Base-by-base conservation (phyloP, 805 yeast species). In the Grigorovia transvaalensis region DNA sequence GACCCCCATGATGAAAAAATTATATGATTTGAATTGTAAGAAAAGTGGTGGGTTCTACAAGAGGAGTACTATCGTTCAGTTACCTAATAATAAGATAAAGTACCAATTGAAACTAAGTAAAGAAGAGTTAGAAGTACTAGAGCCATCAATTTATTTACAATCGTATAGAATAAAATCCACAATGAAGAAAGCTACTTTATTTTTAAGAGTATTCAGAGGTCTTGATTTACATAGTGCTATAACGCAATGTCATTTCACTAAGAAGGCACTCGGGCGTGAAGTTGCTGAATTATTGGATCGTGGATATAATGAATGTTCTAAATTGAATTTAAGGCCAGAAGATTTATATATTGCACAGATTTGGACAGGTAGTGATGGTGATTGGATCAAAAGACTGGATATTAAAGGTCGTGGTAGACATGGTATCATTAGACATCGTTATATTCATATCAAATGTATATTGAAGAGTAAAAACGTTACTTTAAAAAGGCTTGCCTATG, bases 291-390 rank as follows among this genome's bases (percentile, higher is more conserved):
- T 90, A 69, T 75, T 91, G 55, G 80, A 82, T 61, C 73, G 79
- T 49, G 96, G 95, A 9, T 62, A 87, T 38, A 74, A 78, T 47
- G 88, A 87, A 61, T 88, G 90, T 20, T 71, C 77, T 52, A 72
- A 71, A 43, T 67, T 84, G 56, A 81, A 82, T 2, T 68, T 85
- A 54, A 69, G 82, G 54, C 77, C 80, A 23, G 78, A 83, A 53
- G 77, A 77, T 42, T 66, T 89, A 45, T 87, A 84, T 60, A 77
- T 91, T 52, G 79, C 83, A 45, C 86, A 86, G 62, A 80, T 89
- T 53, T 91, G 97, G 97, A 82, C 82, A 29, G 97, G 96, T 44
- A 82, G 89, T 52, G 98, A 91, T 67, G 96, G 96, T 19, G 63
- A 70, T 49, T 81, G 85, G 82, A 61, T 64, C 30, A 83, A 80